phyloP scores from a whole-genome alignment of 805 yeast genomes.

The Candida suzukii region DNA sequence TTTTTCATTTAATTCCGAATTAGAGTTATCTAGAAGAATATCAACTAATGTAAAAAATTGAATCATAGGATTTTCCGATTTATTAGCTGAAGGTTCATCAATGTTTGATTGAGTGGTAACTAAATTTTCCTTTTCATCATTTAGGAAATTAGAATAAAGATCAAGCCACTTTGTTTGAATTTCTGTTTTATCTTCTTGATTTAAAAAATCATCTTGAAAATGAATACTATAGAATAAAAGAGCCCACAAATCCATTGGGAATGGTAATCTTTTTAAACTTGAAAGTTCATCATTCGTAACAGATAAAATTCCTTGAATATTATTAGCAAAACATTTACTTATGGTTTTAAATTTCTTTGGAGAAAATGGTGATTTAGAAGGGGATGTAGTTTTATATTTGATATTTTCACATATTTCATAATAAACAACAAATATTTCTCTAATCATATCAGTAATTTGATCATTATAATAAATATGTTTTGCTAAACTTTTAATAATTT shows the following conservation, averaged over 20 bases:
- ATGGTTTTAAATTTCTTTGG: slow-evolving; percentile 3
- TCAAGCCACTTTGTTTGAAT: slow-evolving; percentile 34
- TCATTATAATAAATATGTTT: slow-evolving; percentile 79
- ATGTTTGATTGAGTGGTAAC: slow-evolving; percentile 30
- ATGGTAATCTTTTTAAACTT: slow-evolving; percentile 33
- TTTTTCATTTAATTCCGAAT: background rate
- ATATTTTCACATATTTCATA: slow-evolving; percentile 20
- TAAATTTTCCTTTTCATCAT: slow-evolving; percentile 8
- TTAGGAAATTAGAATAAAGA: slow-evolving; percentile 28
- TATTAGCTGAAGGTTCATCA: slow-evolving; percentile 25
- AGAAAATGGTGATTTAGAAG: background rate
- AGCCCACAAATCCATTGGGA: slow-evolving; percentile 37
- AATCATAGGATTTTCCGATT: slow-evolving; percentile 32
- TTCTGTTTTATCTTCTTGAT: slow-evolving; percentile 18
- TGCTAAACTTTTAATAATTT: slow-evolving; percentile 62
- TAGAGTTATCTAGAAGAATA: slow-evolving; percentile 1
- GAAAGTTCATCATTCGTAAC: slow-evolving; percentile 21
- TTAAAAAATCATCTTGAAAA: slow-evolving; percentile 14
- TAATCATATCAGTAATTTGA: slow-evolving; percentile 76
- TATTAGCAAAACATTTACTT: slow-evolving; percentile 14
- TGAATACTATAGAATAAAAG: slow-evolving; percentile 22
- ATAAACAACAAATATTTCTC: slow-evolving; percentile 49
- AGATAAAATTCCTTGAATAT: slow-evolving; percentile 19
- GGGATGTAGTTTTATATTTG: background rate
- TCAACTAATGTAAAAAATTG: slow-evolving; percentile 31